Evolutionary conservation across 495 filamentous ascomycete species (phyloP).

Genomic region (Bathelium albidoporum): DNA sequence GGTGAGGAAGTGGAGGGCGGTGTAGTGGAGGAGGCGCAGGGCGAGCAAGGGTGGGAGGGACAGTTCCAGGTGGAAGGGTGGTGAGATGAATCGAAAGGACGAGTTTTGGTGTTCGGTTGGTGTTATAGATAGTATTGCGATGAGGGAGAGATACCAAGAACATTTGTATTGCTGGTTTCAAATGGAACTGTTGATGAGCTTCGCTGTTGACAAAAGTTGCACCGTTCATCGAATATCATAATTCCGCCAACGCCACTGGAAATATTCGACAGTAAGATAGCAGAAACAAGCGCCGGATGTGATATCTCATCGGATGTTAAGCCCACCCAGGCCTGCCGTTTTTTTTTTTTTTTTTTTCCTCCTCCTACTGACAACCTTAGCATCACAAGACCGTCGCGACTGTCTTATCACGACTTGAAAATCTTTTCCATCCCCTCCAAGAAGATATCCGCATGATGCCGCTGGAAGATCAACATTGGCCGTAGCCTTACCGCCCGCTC

Average conservation of each 20-base stretch:
- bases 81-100: not conserved
- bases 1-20: slow-evolving; percentile 7
- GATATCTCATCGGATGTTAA: not conserved
- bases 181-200: not conserved
- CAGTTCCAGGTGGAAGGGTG: slow-evolving; percentile 6
- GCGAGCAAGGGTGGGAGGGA: slow-evolving; percentile 7
- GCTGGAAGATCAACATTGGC: slow-evolving; percentile 95
- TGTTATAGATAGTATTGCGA: not conserved
- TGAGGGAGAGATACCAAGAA: not conserved
- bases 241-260: not conserved
- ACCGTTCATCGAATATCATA: not conserved
- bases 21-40: slow-evolving; percentile 6
- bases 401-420: slow-evolving; percentile 43
- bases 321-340: not conserved
- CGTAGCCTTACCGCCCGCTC: slow-evolving; percentile 69
- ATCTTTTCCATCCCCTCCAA: slow-evolving; percentile 68
- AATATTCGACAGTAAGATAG: not conserved
- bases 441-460: slow-evolving; percentile 71
- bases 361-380: too few relatives aligned
- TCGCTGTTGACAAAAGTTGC: not conserved
- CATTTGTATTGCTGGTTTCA: not conserved
- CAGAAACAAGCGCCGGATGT: not conserved
- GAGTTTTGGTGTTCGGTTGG: too few relatives aligned
- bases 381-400: too few relatives aligned
- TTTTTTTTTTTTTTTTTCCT: not conserved